A percentile compares a stretch with the other conserved stretches of the same genome.
phyloP scores from a whole-genome alignment of 352 stramenopile genomes.

The Pythium apleroticum region DNA sequence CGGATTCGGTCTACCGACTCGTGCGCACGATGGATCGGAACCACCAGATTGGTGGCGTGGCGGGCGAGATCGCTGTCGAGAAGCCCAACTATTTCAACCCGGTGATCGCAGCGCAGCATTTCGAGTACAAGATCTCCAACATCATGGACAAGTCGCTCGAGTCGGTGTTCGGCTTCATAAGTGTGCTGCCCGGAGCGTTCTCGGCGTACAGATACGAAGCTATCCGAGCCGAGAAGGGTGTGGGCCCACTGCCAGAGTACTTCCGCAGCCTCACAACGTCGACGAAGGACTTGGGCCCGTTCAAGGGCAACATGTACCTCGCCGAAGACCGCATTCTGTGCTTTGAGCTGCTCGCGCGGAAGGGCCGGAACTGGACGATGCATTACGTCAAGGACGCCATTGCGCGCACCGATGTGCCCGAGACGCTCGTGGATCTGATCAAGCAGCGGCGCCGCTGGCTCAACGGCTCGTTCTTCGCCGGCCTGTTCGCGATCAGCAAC shows the following conservation, averaged over 20 bases:
- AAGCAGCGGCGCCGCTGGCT: constrained; percentile 62
- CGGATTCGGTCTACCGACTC: constrained; percentile 41
- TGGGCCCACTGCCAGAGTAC: constrained; percentile 45
- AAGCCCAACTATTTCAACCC: constrained; percentile 49
- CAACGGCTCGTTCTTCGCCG: constrained; percentile 65
- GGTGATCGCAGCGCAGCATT: constrained; percentile 45
- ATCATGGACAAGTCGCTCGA: constrained; percentile 60
- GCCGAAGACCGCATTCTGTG: constrained; percentile 66
- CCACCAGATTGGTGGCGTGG: constrained; percentile 49
- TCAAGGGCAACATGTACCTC: constrained; percentile 74
- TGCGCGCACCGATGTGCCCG: constrained; percentile 42
- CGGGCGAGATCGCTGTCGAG: constrained; percentile 44
- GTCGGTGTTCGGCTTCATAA: constrained; percentile 53
- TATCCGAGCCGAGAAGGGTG: constrained; percentile 47
- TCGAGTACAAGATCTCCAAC: constrained; percentile 61
- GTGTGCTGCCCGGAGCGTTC: constrained; percentile 43
- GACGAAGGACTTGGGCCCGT: constrained; percentile 45
- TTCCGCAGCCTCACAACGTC: constrained; percentile 50
- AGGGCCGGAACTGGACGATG: constrained; percentile 40
- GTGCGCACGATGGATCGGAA: constrained; percentile 53
- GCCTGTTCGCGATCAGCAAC: constrained; percentile 55
- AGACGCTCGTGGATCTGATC: constrained; percentile 59
- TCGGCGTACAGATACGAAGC: constrained; percentile 56
- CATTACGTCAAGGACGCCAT: constrained; percentile 57
- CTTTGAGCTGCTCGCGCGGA: constrained; percentile 53